Evolutionary conservation across 441 rosid genomes (phyloP), one percentile per base, ranked within the genome.

Genomic region (Raphanus hybrid): DNA sequence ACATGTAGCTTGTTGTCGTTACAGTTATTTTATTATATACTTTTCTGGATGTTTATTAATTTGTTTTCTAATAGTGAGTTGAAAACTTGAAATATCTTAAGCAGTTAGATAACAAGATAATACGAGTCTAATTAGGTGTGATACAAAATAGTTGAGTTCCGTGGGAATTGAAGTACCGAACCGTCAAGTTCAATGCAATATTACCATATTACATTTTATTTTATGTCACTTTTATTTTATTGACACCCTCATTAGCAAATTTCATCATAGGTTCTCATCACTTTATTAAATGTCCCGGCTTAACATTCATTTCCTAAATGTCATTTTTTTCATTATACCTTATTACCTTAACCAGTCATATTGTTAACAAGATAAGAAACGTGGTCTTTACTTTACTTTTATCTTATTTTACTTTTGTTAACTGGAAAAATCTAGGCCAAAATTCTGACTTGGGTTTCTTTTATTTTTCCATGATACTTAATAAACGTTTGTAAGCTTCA

Each of bases 1-100:
- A 79, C 82, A 74, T 79, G 75, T 74, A 79, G 69, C 75, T 69
- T 79, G 26, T 50, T 79, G 78, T 74, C 72, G 75, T 72, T 69
- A 20, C 23, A 12, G 37, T 32, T 10, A 10, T 3, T 55, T 29
- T 57, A 23, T 29, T 43, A 48, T 12, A 29, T 41, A 79, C 54
- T 63, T 67, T 52, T 55, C 23, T 67, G 35, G 69, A 73, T 63
- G 60, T 58, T 50, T 14, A 23, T 23, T 58, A 58, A 57, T 57
- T 57, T 57, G 55, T 66, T 20, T 20, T 34, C 6, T 71, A 20
- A 20, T 41, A 68, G n/a, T 48, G 20, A 20, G 29, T 10, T 63
- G 3, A 67, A 66, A 55, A 3, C 58, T 52, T 52, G 3, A 52
- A 57, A 60, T 57, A 57, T 65, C 41, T 71, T 59, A 58, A 58